Base-by-base conservation (phyloP, 495 filamentous ascomycete genomes). In the Terfezia claveryi region DNA sequence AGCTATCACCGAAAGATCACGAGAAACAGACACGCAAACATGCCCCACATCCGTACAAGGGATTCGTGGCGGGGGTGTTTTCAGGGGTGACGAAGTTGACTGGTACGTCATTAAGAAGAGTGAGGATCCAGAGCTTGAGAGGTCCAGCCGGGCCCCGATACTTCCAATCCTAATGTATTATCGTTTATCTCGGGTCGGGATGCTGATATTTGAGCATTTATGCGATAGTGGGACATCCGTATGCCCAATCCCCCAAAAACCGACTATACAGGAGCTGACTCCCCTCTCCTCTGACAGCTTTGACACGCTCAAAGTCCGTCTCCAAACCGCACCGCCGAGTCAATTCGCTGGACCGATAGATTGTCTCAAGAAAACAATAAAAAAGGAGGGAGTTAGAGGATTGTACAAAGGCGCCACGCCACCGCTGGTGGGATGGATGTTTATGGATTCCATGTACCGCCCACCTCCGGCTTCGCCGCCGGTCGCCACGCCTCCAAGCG, bases 391-490 rank as follows among this genome's bases (percentile, higher is more conserved):
- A 12, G 66, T 89, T 36, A 66, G 68, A 23, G 87, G 83, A 14
- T 68, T 94, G 17, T 94, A 94, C 71, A 94, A 94, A 66, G 87
- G 83, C 63, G 87, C 88, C 12, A 85, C 83, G 4, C 89, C 89
- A 38, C 89, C 87, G 46, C 69, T 94, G 53, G 77, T 94, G 56
- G 91, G 91, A 57, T 98, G 89, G 89, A 94, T 94, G 85, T 82
- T 89, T 66, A 95, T 96, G 89, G 89, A 96, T 68, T 83, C 78
- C 56, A 70, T 94, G 76, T 79, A 64, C 7, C 27, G 27, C 7
- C 27, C 27, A 32, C 27, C 27, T 61, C 69, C 67, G 17, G 16
- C 12, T 4, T 32, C 37, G n/a, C 10, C 10, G 41, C n/a, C 46
- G 0, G 50, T 7, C 27, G 4, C 27, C 27, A 32, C 27, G 27